A percentile compares a stretch with the other conserved stretches of the same genome.
Evolutionary conservation across 169 alveolate species (phyloP).

Genomic region (Besnoitia besnoiti): DNA sequence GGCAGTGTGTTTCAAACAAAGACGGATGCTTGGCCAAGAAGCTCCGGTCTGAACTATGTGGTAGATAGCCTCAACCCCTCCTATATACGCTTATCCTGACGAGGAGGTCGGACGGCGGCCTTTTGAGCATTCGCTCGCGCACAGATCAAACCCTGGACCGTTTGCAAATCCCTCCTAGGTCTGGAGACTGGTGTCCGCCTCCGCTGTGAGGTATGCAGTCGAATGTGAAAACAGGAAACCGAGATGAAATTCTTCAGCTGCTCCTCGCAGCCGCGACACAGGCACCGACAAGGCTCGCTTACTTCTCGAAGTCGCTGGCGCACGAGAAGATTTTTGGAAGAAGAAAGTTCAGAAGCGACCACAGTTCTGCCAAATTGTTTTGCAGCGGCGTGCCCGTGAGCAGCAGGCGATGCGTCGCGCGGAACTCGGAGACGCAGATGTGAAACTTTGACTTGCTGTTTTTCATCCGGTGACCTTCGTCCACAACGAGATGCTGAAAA

Average conservation of each 20-base stretch:
- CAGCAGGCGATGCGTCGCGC: constrained; percentile 91
- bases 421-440: constrained; percentile 82
- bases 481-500: constrained; percentile 96
- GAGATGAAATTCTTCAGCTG: neutral
- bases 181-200: no score
- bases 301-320: constrained; percentile 95
- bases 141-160: no score
- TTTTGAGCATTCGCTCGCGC: no score
- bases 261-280: no score
- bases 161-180: no score
- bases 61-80: no score
- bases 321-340: constrained; percentile 96
- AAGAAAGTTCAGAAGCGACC: constrained; percentile 98
- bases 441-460: constrained; percentile 96
- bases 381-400: constrained; percentile 99
- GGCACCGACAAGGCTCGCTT: neutral
- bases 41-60: no score
- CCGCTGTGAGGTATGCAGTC: neutral
- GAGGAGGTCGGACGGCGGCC: no score
- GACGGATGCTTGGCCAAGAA: no score
- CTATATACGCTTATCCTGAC: no score
- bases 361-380: constrained; percentile 97
- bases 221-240: neutral
- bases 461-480: constrained; percentile 99
- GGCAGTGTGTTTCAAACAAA: no score